These are phyloP conservation scores for Lactarius quietus DNA, from an alignment of 768 basidiomycete species.

Conservation along the genomic window DNA sequence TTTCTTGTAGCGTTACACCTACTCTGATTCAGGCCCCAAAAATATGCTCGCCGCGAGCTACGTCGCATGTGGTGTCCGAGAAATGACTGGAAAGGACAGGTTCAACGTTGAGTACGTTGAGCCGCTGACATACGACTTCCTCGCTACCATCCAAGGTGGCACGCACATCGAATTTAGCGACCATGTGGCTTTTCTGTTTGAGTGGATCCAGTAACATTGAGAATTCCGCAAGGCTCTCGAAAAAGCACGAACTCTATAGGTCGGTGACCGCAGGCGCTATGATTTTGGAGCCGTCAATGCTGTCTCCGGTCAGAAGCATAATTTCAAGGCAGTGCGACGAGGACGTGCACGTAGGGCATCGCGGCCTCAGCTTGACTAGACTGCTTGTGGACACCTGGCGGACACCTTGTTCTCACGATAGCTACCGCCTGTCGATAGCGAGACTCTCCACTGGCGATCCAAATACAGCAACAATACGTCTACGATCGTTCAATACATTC, in stretches of 20 bases:
- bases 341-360: neutral
- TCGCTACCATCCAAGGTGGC: neutral
- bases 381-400: no score
- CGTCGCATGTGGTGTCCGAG: neutral
- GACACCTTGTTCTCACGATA: conserved; percentile 4
- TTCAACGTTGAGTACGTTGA: neutral
- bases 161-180: neutral
- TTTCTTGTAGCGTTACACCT: no score
- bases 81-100: neutral
- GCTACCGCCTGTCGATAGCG: conserved; percentile 14
- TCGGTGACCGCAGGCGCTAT: conserved; percentile 14
- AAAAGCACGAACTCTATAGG: neutral
- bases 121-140: neutral
- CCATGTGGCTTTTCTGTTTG: neutral
- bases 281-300: conserved; percentile 12
- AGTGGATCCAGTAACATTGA: conserved; percentile 5
- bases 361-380: conserved; percentile 4
- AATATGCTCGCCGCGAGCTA: no score
- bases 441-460: conserved; percentile 12
- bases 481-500: conserved; percentile 10
- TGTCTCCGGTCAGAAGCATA: conserved; percentile 8
- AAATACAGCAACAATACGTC: conserved; percentile 17
- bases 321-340: conserved; percentile 7
- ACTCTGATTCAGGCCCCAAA: neutral
- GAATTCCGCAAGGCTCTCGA: neutral